Conservation (phyloP, 495 filamentous ascomycete species). For the Penicillium pancosmium region DNA sequence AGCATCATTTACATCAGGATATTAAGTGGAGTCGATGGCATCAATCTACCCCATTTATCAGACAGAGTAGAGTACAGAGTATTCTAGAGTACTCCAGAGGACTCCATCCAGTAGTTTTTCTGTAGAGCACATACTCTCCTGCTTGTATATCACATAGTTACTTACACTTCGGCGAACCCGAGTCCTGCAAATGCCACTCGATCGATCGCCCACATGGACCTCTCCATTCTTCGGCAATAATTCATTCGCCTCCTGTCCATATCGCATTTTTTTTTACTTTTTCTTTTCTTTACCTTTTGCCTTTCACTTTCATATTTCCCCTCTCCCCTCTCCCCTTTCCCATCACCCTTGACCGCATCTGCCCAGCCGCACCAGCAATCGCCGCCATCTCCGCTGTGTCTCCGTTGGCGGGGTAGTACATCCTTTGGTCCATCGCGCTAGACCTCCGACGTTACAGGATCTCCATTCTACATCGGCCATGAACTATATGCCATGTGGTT, state of each 20-base stretch:
- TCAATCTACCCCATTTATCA: no score
- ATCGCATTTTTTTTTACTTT: background rate
- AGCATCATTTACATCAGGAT: no score
- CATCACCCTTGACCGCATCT: background rate
- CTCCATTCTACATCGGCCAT: background rate
- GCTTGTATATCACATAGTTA: background rate
- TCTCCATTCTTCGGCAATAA: background rate
- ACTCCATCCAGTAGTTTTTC: no score
- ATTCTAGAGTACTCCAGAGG: no score
- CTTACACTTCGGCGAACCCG: background rate
- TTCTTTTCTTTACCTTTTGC: background rate
- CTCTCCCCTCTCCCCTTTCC: background rate
- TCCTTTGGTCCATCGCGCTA: conserved; percentile 2
- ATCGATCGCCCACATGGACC: background rate
- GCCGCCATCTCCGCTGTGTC: conserved; percentile 3
- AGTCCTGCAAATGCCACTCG: background rate
- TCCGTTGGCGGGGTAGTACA: conserved; percentile 4
- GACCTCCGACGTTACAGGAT: background rate
- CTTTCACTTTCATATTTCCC: background rate
- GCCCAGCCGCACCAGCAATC: background rate
- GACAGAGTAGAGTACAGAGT: no score
- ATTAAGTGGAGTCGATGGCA: no score
- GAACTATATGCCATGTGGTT: background rate
- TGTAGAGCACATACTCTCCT: no score
- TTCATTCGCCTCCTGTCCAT: background rate